Evolutionary conservation across 495 filamentous ascomycete genomes (phyloP).

Genomic region (Podospora anserina): DNA sequence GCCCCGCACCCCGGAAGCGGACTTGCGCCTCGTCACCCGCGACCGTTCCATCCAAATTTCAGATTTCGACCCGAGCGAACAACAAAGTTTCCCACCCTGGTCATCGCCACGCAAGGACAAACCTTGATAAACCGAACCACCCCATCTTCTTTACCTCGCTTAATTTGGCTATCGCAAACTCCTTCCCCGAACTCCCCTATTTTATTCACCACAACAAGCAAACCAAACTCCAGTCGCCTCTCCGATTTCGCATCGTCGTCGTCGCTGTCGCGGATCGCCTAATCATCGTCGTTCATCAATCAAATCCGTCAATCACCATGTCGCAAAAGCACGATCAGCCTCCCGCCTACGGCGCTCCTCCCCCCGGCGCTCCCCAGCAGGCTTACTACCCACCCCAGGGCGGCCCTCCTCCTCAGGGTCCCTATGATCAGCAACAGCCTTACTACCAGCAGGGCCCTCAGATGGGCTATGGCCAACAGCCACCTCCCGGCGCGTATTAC

Average conservation of each 20-base stretch:
- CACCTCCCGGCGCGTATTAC: slow-evolving; percentile 19
- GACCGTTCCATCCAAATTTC: background rate
- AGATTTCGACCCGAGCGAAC: background rate
- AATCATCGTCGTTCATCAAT: background rate
- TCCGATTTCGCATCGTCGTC: background rate
- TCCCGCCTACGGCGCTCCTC: slow-evolving; percentile 36
- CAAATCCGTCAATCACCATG: slow-evolving; percentile 26
- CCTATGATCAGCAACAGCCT: slow-evolving; percentile 19
- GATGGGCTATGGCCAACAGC: slow-evolving; percentile 45
- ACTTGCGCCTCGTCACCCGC: background rate
- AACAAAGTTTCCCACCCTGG: background rate
- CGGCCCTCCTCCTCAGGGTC: slow-evolving; percentile 14
- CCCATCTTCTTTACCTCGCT: background rate
- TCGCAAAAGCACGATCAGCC: slow-evolving; percentile 42
- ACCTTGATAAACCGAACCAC: background rate
- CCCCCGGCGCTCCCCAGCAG: slow-evolving; percentile 18
- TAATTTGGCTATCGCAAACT: background rate
- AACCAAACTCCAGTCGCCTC: background rate
- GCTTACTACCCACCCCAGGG: slow-evolving; percentile 15
- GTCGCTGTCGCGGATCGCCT: background rate
- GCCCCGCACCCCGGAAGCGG: background rate
- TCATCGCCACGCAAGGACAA: background rate
- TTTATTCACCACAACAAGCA: background rate
- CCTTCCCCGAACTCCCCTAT: background rate
- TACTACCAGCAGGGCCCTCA: slow-evolving; percentile 40